A percentile compares a stretch with the other conserved stretches of the same genome.
These are phyloP conservation scores for Phyllosticta citrichinensis DNA, from an alignment of 2,329 filamentous ascomycete genomes.

Conservation along the genomic window DNA sequence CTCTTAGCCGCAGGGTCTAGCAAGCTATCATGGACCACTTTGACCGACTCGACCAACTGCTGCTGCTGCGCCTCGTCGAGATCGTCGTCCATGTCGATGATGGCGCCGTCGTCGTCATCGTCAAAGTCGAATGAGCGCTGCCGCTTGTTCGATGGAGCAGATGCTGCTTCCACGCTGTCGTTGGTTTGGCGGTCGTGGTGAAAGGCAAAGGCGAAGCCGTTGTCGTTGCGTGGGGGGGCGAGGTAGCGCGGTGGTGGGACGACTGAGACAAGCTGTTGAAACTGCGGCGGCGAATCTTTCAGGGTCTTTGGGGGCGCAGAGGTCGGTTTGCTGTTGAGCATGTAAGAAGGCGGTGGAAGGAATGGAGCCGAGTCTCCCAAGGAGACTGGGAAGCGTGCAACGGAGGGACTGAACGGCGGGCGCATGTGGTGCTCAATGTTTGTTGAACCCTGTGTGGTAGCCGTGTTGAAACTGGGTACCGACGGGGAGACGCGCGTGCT, in stretches of 20 bases:
- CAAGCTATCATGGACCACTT: background rate
- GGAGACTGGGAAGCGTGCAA: background rate
- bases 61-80: background rate
- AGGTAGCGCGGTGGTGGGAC: background rate
- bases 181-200: too few species aligned
- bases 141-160: background rate
- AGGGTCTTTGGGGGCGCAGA: background rate
- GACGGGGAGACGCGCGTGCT: background rate
- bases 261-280: background rate
- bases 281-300: background rate
- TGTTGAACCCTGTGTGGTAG: background rate
- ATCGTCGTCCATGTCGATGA: background rate
- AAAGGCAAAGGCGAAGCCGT: too few species aligned
- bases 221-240: background rate
- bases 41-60: background rate
- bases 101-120: background rate
- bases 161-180: too few species aligned
- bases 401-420: background rate
- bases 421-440: background rate
- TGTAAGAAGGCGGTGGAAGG: background rate
- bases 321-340: background rate
- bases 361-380: background rate
- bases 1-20: background rate
- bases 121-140: background rate
- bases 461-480: background rate